These are phyloP conservation scores for Solanum verrucosum DNA, from an alignment of 257 asterid species.

Conservation along the genomic window DNA sequence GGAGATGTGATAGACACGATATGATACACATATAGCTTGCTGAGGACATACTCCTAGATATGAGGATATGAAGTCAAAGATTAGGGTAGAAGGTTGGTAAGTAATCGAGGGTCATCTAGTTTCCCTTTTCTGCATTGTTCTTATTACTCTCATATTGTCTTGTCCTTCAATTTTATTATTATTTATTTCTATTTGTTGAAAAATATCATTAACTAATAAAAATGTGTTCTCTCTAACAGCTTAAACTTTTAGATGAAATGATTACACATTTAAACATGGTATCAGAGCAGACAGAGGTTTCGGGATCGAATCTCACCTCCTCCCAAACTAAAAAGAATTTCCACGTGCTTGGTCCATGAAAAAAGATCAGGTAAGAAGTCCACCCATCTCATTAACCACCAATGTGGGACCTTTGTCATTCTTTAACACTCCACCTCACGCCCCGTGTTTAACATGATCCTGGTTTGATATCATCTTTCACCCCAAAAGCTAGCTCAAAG, in stretches of 20 bases:
- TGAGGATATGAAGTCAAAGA: background rate
- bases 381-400: background rate
- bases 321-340: background rate
- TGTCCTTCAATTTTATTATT: background rate
- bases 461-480: background rate
- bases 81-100: background rate
- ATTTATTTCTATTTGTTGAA: background rate
- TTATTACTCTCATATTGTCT: background rate
- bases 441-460: background rate
- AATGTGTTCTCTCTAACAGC: background rate
- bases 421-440: background rate
- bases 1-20: background rate
- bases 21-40: background rate
- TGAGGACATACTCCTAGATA: background rate
- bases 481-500: background rate
- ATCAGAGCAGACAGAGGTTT: background rate
- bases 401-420: background rate
- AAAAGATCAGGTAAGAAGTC: background rate
- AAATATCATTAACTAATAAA: no score
- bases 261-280: no score
- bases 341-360: background rate
- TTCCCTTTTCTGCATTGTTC: background rate
- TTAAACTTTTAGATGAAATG: no score
- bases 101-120: background rate
- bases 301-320: background rate